phyloP scores from a whole-genome alignment of 2,329 filamentous ascomycete genomes.

The Aspergillus sp. region DNA sequence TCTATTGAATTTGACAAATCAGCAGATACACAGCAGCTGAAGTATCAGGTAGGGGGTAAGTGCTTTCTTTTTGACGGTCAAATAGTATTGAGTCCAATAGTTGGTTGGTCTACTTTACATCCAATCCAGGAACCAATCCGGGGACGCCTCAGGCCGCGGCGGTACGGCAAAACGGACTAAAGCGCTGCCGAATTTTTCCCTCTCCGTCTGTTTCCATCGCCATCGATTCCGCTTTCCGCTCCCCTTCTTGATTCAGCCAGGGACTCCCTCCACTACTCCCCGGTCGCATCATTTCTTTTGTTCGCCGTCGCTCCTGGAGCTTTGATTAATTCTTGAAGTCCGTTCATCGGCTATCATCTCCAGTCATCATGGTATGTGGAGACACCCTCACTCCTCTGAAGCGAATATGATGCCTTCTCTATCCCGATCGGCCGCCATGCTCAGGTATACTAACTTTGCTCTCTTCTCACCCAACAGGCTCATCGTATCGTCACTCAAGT shows the following conservation, averaged over 20 bases:
- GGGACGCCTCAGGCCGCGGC: background rate
- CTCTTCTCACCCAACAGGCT: slow-evolving; percentile 59
- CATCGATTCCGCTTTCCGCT: slow-evolving; percentile 10
- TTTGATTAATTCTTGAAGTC: background rate
- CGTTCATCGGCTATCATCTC: background rate
- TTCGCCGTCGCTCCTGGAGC: background rate
- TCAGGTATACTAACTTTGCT: background rate
- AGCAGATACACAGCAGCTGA: too few species aligned
- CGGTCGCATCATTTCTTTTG: background rate
- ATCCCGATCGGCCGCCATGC: background rate
- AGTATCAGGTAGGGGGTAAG: too few species aligned
- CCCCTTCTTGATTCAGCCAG: background rate
- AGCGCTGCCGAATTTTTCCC: slow-evolving; percentile 25
- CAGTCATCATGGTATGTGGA: slow-evolving; percentile 13
- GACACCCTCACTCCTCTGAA: background rate
- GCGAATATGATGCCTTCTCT: background rate
- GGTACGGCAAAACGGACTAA: slow-evolving; percentile 3
- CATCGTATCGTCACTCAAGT: slow-evolving; percentile 94
- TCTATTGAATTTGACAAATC: too few species aligned
- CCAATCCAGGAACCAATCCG: background rate
- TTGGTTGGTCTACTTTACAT: background rate
- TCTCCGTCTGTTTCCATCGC: slow-evolving; percentile 20
- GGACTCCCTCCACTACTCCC: background rate
- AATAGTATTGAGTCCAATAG: too few species aligned
- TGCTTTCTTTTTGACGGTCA: too few species aligned